phyloP scores from a whole-genome alignment of 2,329 filamentous ascomycete genomes.

The Tolypocladium ophioglossoides region DNA sequence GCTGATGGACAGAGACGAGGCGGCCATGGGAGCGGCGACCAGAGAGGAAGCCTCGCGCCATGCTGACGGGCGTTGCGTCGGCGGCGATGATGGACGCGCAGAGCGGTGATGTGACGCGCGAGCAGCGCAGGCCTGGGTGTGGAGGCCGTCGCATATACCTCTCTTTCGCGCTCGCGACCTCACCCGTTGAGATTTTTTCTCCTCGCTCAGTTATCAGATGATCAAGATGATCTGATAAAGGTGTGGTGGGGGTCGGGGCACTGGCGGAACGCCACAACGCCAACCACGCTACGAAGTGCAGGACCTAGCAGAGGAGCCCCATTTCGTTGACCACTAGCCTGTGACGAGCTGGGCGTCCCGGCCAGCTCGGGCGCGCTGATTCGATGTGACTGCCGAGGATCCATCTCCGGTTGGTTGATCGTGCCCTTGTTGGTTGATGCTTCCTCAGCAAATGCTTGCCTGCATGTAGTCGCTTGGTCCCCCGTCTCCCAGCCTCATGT shows the following conservation, averaged over 20 bases:
- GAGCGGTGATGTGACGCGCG: too few relatives aligned
- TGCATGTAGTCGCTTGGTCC: too few relatives aligned
- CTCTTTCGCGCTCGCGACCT: too few relatives aligned
- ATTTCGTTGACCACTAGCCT: not conserved
- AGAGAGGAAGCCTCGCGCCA: too few relatives aligned
- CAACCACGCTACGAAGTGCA: too few relatives aligned
- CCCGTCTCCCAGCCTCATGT: too few relatives aligned
- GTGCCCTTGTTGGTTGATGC: not conserved
- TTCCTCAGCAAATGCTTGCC: not conserved
- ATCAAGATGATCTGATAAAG: conserved; percentile 3
- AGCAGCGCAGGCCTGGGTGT: too few relatives aligned
- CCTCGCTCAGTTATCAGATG: not conserved
- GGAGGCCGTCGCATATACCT: too few relatives aligned
- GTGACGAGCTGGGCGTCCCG: not conserved
- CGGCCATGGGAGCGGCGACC: too few relatives aligned
- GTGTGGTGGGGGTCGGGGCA: not conserved
- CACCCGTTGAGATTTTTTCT: too few relatives aligned
- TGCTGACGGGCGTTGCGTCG: too few relatives aligned
- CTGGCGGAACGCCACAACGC: not conserved
- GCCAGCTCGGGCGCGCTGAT: not conserved
- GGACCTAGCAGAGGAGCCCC: not conserved
- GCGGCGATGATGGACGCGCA: too few relatives aligned
- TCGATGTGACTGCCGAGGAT: not conserved
- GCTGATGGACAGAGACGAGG: not conserved
- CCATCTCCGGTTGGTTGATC: not conserved